Evolutionary conservation across 805 yeast species (phyloP), one percentile per base, ranked within the genome.

Genomic region (Candida golubevii): DNA sequence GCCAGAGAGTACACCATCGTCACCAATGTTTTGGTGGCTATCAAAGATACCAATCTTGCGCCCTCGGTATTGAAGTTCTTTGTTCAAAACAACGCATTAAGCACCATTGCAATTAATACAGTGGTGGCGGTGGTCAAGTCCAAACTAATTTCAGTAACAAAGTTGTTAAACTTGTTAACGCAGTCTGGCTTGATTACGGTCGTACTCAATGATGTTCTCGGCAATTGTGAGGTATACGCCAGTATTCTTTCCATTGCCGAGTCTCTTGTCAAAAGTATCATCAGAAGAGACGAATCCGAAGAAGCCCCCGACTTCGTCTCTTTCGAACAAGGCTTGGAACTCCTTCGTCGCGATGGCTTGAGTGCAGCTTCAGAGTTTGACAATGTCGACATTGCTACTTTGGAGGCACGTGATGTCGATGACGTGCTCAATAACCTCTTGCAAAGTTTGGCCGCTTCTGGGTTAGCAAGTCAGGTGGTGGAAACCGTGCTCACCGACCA

Each of bases 401-500:
- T 45, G 33, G 44, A 46, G 10, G 35, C 42, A 29, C 51, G 66
- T 46, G 65, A 60, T 45, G 41, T 54, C 14, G 54, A 63, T 44
- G 55, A 56, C 10, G 56, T 69, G 26, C 60, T 69, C 11, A 60
- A 61, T 29, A 66, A 67, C 39, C 56, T 70, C 41, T 63, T 70
- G 52, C 66, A 70, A 45, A 67, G 72, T n/a, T 62, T 70, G 53
- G 69, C 59, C 26, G 45, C 58, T 29, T 69, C 74, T 12, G 75
- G 75, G n/a, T 66, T 70, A 47, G 74, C 69, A 7, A 46, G 65
- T 23, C 62, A 66, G 26, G 72, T 70, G 10, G 69, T 70, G 41
- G 58, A 60, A 53, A 53, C 70, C 33, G 63, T 69, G 26, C 57
- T 69, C 44, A 66, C 72, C n/a, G 73, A 69, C 53, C 29, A 63